Conservation (phyloP, 2,329 filamentous ascomycete species). For the Claviceps spartinae region DNA sequence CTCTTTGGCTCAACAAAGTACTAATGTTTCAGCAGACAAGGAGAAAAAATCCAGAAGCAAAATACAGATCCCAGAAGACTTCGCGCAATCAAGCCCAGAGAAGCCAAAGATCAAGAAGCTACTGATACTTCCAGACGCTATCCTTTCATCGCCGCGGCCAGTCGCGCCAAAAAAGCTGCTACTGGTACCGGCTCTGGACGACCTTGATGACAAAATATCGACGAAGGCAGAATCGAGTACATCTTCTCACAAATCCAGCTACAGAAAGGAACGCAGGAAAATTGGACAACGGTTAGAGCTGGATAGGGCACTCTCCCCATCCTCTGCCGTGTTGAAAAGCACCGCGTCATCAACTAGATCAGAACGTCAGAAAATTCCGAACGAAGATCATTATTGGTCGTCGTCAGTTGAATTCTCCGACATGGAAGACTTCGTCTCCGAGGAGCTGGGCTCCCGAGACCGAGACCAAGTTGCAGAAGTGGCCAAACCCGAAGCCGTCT, state of each 20-base stretch:
- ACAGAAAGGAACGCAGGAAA: background rate
- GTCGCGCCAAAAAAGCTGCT: slow-evolving; percentile 2
- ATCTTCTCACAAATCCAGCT: background rate
- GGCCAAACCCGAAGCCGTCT: slow-evolving; percentile 24
- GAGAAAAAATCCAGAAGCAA: background rate
- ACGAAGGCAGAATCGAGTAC: background rate
- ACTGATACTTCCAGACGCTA: background rate
- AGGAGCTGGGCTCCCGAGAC: background rate
- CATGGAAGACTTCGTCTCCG: background rate
- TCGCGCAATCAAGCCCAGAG: slow-evolving; percentile 2
- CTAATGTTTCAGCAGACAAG: background rate
- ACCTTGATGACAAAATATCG: background rate
- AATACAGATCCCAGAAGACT: slow-evolving; percentile 2
- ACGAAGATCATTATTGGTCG: background rate
- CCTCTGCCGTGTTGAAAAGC: slow-evolving; percentile 11
- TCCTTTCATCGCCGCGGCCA: background rate
- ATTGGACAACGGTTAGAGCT: background rate
- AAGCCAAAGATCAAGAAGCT: slow-evolving; percentile 1
- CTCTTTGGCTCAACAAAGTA: background rate
- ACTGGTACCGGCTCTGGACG: background rate
- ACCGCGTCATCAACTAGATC: slow-evolving; percentile 9
- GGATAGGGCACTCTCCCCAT: slow-evolving; percentile 7
- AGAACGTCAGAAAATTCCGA: background rate
- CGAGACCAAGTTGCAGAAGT: slow-evolving; percentile 1
- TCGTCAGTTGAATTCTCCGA: slow-evolving; percentile 2